Conservation (phyloP, 2,329 filamentous ascomycete genomes). For the Aspergillus ruber region DNA sequence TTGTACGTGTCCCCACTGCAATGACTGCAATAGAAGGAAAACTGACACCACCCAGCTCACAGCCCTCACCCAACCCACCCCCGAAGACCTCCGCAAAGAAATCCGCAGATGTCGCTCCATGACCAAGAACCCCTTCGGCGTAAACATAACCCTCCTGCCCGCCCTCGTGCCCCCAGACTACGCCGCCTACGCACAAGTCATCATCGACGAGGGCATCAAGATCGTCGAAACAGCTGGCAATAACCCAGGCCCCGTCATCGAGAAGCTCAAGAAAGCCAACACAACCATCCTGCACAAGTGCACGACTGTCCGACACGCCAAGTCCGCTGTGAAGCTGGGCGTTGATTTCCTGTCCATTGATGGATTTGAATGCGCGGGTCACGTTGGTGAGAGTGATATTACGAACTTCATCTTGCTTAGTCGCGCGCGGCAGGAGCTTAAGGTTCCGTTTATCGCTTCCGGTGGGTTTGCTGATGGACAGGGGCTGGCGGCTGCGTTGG, state of each 20-base stretch:
- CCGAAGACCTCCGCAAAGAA: conserved; percentile 86
- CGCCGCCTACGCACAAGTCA: conserved; percentile 78
- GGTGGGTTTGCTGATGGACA: conserved; percentile 94
- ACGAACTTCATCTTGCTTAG: conserved; percentile 62
- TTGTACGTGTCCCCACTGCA: conserved; percentile 30
- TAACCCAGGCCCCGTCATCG: conserved; percentile 82
- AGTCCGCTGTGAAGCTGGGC: conserved; percentile 84
- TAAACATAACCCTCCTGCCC: conserved; percentile 92
- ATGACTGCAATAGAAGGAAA: background rate
- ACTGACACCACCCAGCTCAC: conserved; percentile 34
- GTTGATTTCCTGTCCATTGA: conserved; percentile 97
- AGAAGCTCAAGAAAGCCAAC: conserved; percentile 72
- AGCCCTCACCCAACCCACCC: conserved; percentile 78
- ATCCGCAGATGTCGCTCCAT: conserved; percentile 79
- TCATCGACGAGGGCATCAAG: conserved; percentile 85
- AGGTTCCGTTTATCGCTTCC: conserved; percentile 87
- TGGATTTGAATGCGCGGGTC: conserved; percentile 90
- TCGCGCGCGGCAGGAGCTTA: conserved; percentile 74
- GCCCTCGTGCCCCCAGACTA: conserved; percentile 89
- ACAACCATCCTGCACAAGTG: conserved; percentile 91
- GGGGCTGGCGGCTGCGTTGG: conserved; percentile 83
- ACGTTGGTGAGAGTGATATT: conserved; percentile 49
- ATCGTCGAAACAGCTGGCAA: conserved; percentile 94
- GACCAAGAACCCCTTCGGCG: conserved; percentile 62
- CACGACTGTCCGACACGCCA: conserved; percentile 89